Evolutionary conservation across 352 stramenopile species (phyloP).

Genomic region (Globisporangium yorkense): DNA sequence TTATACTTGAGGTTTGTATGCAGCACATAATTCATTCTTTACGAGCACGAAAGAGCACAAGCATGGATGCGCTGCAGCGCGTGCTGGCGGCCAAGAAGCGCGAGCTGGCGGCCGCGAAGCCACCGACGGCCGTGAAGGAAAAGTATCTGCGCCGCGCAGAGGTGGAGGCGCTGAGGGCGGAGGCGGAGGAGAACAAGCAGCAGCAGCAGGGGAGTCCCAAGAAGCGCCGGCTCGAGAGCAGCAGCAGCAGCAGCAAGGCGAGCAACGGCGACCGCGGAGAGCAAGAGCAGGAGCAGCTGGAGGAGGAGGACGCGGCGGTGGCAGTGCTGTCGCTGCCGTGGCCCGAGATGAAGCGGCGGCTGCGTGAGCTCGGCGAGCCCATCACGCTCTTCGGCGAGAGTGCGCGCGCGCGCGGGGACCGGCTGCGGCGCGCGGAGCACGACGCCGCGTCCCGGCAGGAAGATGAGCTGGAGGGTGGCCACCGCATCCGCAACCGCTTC

Average conservation of each 20-base stretch:
- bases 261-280: no score
- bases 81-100: conserved; percentile 60
- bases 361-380: conserved; percentile 77
- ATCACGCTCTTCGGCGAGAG: conserved; percentile 88
- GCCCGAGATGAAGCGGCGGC: conserved; percentile 69
- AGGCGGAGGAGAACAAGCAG: conserved; percentile 15
- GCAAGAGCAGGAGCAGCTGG: not conserved
- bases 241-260: not conserved
- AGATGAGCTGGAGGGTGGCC: conserved; percentile 61
- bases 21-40: not conserved
- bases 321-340: conserved; percentile 42
- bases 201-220: conserved; percentile 19
- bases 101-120: conserved; percentile 82
- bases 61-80: conserved; percentile 66
- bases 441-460: conserved; percentile 58
- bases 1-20: not conserved
- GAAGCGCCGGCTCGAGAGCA: conserved; percentile 36
- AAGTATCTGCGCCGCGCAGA: conserved; percentile 80
- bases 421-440: conserved; percentile 64
- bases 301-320: not conserved
- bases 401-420: conserved; percentile 44
- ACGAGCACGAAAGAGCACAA: no score
- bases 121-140: conserved; percentile 49
- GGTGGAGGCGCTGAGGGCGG: conserved; percentile 53
- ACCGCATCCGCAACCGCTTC: conserved; percentile 79